Percentiles rank a stretch among this genome's conserved stretches.
These are phyloP conservation scores for Aspergillus pseudonomiae DNA, from an alignment of 2,329 filamentous ascomycete species.

Conservation along the genomic window DNA sequence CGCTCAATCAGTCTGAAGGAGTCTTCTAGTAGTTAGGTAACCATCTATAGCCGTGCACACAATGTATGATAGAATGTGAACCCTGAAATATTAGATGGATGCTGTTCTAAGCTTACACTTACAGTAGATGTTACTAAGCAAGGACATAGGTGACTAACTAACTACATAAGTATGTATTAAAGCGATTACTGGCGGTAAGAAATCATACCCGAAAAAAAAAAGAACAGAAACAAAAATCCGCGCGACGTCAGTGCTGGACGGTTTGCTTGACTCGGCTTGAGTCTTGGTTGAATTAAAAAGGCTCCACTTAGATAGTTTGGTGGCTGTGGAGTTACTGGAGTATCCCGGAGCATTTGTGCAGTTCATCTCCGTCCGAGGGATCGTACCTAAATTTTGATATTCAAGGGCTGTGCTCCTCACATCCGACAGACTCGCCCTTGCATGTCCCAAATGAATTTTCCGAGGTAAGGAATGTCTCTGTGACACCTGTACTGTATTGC, in stretches of 20 bases:
- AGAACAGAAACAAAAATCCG: neutral
- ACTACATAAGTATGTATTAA: neutral
- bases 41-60: neutral
- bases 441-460: neutral
- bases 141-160: too few relatives aligned
- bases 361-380: neutral
- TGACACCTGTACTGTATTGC: neutral
- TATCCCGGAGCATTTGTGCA: neutral
- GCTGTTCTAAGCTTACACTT: too few relatives aligned
- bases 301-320: neutral
- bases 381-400: neutral
- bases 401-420: neutral
- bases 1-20: neutral
- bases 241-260: neutral
- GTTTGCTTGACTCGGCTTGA: neutral
- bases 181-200: neutral
- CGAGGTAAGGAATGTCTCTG: neutral
- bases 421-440: neutral
- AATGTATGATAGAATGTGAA: neutral
- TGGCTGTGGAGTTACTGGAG: slow-evolving; percentile 1
- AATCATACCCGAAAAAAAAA: neutral
- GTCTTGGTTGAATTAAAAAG: neutral
- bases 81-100: neutral
- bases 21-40: neutral
- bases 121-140: too few relatives aligned